Conservation (phyloP, 495 filamentous ascomycete species). For the Cenococcum geophilum region DNA sequence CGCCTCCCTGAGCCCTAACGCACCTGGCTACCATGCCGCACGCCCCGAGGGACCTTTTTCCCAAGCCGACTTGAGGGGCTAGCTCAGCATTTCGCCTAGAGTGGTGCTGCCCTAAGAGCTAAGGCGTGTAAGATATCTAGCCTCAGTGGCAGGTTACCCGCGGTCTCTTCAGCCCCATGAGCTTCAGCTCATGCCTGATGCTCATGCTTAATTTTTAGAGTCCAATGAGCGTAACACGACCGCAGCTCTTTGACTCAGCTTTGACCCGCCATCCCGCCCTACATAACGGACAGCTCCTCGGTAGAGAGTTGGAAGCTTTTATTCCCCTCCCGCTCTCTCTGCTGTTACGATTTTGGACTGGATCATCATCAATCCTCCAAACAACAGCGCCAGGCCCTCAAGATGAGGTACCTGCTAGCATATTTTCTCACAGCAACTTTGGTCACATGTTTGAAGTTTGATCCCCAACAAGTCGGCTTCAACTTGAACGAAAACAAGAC, state of each 20-base stretch:
- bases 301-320: neutral
- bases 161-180: neutral
- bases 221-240: neutral
- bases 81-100: neutral
- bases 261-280: neutral
- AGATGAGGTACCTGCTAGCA: neutral
- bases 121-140: neutral
- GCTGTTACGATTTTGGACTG: neutral
- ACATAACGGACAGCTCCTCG: neutral
- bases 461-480: conserved; percentile 45
- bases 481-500: conserved; percentile 58
- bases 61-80: neutral
- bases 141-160: neutral
- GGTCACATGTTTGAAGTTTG: conserved; percentile 43
- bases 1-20: neutral
- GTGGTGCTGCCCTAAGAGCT: neutral
- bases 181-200: neutral
- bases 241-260: neutral
- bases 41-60: neutral
- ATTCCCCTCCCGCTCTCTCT: neutral
- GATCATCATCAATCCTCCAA: neutral
- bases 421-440: neutral
- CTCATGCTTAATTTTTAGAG: neutral
- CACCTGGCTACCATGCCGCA: neutral
- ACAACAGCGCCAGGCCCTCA: neutral